Base-by-base conservation (phyloP, 1,139 yeast genomes). In the Taphrina pruni region DNA sequence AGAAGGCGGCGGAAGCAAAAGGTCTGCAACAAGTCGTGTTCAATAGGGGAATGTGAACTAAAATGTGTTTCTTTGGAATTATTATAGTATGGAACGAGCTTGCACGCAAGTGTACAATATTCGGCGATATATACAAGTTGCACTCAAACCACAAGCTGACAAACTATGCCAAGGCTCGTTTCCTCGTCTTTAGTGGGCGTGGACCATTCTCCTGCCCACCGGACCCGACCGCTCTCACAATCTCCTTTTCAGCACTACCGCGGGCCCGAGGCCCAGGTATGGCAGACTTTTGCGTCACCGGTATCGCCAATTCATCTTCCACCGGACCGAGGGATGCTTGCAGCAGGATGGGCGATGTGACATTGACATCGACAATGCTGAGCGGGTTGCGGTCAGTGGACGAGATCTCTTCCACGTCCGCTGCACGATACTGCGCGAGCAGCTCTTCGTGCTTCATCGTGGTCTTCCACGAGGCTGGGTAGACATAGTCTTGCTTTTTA, bases 401-500 rank as follows among this genome's bases (percentile, higher is more conserved):
- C 6, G 12, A 14, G 17, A 17, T 4, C 12, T 58, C 54, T 21
- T 26, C 36, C 8, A n/a, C 61, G 35, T 55, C 62, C 32, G 21
- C 48, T 26, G 35, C 65, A n/a, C 45, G 14, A 12, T 43, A 21
- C 36, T 38, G 51, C n/a, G 61, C 61, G 17, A 69, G 56, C n/a
- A 69, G 50, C 38, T 69, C 71, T 7, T 60, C 61, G 39, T 69
- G 71, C 14, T 67, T 50, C 65, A 32, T 17, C 21, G 71, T 69
- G n/a, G 56, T 41, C 11, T 54, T 51, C 71, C 71, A 69, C 20
- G 70, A 45, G 17, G 66, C 17, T 3, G 71, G 66, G 60, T 69
- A 69, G 14, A 20, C 35, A 46, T 67, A 69, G 14, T 45, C 65
- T 38, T 68, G 64, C 65, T 72, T 72, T 64, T 68, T 71, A 9